Conservation (phyloP, 2,329 filamentous ascomycete species). For the Cylindrodendrum hubeiense region DNA sequence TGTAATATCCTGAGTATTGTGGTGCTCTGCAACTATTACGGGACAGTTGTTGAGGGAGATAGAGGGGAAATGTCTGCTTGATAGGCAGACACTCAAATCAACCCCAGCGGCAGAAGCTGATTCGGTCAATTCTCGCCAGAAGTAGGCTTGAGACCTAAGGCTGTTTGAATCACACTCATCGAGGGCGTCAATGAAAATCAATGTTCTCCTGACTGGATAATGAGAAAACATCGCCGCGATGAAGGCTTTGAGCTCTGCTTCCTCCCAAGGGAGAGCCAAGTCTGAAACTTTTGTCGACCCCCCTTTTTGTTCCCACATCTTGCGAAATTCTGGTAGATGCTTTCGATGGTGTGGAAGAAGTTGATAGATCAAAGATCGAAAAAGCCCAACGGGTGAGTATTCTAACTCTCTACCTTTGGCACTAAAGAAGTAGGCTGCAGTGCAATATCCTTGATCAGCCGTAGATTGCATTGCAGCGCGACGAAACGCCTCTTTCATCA, state of each 20-base stretch:
- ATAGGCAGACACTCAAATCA: constrained; percentile 18
- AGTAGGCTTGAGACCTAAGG: background rate
- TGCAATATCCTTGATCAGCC: background rate
- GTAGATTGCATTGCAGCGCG: background rate
- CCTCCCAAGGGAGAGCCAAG: background rate
- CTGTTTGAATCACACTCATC: constrained; percentile 5
- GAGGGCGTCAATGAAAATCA: constrained; percentile 29
- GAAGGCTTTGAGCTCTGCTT: constrained; percentile 12
- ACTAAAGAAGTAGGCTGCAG: constrained; percentile 26
- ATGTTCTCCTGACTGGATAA: background rate
- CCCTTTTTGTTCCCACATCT: background rate
- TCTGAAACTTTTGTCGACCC: background rate
- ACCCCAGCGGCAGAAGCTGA: background rate
- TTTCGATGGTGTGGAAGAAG: background rate
- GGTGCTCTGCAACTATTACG: background rate
- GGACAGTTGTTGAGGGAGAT: constrained; percentile 4
- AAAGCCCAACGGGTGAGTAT: background rate
- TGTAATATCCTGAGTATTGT: constrained; percentile 18
- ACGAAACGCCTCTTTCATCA: constrained; percentile 27
- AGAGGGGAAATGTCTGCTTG: constrained; percentile 20
- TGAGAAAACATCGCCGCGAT: background rate
- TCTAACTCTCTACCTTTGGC: constrained; percentile 7
- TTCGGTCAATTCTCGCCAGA: constrained; percentile 15
- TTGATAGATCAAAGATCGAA: constrained; percentile 17
- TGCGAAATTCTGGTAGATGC: background rate